Percentiles rank a stretch among this genome's conserved stretches.
phyloP scores from a whole-genome alignment of 2,329 filamentous ascomycete genomes.

The Epichloe elymi region DNA sequence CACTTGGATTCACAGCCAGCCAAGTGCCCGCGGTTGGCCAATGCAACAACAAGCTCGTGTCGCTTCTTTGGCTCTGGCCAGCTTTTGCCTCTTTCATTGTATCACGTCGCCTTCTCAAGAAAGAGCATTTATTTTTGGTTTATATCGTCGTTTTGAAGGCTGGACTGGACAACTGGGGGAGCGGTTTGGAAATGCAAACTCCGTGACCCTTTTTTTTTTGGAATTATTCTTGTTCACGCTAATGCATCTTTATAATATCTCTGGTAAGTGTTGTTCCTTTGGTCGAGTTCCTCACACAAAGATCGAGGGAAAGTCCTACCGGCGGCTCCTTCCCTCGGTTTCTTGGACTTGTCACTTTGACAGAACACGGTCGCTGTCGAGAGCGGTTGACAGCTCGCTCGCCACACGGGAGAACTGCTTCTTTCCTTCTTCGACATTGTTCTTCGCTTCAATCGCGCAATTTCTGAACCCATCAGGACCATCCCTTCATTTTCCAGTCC shows the following conservation, averaged over 20 bases:
- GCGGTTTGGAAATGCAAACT: background rate
- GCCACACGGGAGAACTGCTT: background rate
- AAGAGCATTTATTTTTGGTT: background rate
- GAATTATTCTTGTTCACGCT: background rate
- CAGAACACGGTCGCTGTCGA: background rate
- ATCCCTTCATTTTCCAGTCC: background rate
- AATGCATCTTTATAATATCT: background rate
- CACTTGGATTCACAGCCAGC: background rate
- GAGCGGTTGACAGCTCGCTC: background rate
- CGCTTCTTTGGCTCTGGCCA: background rate
- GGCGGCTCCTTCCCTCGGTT: constrained; percentile 2
- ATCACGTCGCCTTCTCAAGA: background rate
- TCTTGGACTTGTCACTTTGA: background rate
- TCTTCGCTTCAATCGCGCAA: background rate
- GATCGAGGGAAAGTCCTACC: background rate
- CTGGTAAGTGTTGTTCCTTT: background rate
- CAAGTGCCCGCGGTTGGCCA: background rate
- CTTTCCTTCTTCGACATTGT: background rate
- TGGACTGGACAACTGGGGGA: background rate
- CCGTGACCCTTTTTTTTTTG: background rate
- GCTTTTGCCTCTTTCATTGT: background rate
- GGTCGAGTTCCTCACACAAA: background rate
- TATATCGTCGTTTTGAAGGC: background rate
- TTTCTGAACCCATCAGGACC: background rate
- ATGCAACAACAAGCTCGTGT: background rate